A percentile compares a stretch with the other conserved stretches of the same genome.
Evolutionary conservation across 1,284 basidiomycete genomes (phyloP).

Genomic region (Heterobasidion irregulare): DNA sequence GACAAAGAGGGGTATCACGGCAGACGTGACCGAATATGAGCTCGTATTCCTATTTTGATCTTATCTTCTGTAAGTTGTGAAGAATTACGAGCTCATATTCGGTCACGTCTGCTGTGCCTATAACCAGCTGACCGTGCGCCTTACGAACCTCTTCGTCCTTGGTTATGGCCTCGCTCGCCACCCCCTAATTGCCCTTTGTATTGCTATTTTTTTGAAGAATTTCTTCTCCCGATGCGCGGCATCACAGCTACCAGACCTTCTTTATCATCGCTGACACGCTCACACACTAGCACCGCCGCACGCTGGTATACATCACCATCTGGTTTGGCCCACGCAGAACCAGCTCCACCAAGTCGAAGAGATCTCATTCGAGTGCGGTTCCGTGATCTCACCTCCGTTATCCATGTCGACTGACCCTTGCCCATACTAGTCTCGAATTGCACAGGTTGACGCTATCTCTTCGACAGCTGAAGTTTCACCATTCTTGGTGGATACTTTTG

Average conservation of each 20-base stretch:
- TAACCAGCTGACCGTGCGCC: no score
- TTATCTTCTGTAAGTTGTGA: no score
- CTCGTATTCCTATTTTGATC: no score
- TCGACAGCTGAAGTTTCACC: constrained; percentile 30
- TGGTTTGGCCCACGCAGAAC: background rate
- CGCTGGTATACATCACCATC: background rate
- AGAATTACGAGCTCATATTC: no score
- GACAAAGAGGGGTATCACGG: no score
- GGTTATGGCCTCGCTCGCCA: background rate
- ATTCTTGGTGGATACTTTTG: constrained; percentile 59
- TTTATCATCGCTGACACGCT: background rate
- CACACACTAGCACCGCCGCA: background rate
- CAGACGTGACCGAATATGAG: no score
- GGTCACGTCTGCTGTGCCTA: no score
- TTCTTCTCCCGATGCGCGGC: background rate
- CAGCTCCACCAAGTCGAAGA: background rate
- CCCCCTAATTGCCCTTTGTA: no score
- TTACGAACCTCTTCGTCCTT: background rate
- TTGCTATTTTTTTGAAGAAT: background rate
- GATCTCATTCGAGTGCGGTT: constrained; percentile 2
- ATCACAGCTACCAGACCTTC: background rate
- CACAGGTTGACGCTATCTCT: constrained; percentile 36
- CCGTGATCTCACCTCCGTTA: background rate
- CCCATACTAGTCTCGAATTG: constrained; percentile 24
- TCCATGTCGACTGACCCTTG: background rate